Evolutionary conservation across 2,329 filamentous ascomycete genomes (phyloP).

Genomic region (Ceratocystiopsis minuta): DNA sequence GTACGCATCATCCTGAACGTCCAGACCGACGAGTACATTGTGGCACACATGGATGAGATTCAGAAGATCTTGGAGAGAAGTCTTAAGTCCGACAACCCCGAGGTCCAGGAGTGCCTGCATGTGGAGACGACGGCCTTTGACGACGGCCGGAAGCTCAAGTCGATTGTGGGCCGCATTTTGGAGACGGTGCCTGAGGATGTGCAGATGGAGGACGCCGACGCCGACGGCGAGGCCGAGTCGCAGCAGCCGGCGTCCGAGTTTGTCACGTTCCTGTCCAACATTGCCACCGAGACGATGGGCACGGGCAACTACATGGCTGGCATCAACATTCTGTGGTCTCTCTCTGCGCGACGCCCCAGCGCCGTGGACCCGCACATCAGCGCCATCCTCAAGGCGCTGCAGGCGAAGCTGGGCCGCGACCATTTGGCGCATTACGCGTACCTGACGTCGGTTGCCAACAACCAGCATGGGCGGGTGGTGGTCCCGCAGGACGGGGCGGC

Average conservation of each 20-base stretch:
- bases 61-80: conserved; percentile 85
- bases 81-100: conserved; percentile 70
- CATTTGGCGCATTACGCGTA: conserved; percentile 64
- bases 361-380: conserved; percentile 81
- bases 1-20: conserved; percentile 76
- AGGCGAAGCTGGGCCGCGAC: conserved; percentile 79
- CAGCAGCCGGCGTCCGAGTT: conserved; percentile 64
- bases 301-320: conserved; percentile 68
- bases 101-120: conserved; percentile 87
- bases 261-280: conserved; percentile 63
- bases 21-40: conserved; percentile 80
- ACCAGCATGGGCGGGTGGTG: conserved; percentile 13
- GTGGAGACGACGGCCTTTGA: conserved; percentile 51
- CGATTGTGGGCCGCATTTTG: conserved; percentile 65
- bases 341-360: conserved; percentile 67
- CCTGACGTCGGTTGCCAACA: conserved; percentile 27
- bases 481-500: conserved; percentile 29
- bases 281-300: conserved; percentile 74
- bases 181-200: conserved; percentile 72
- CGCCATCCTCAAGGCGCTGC: conserved; percentile 81
- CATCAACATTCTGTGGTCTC: conserved; percentile 83
- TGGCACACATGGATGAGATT: conserved; percentile 55
- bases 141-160: conserved; percentile 50
- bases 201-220: conserved; percentile 58
- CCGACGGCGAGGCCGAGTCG: conserved; percentile 60